Conservation (phyloP, 1,139 yeast species). For the Lodderomyces metapsilosis region DNA sequence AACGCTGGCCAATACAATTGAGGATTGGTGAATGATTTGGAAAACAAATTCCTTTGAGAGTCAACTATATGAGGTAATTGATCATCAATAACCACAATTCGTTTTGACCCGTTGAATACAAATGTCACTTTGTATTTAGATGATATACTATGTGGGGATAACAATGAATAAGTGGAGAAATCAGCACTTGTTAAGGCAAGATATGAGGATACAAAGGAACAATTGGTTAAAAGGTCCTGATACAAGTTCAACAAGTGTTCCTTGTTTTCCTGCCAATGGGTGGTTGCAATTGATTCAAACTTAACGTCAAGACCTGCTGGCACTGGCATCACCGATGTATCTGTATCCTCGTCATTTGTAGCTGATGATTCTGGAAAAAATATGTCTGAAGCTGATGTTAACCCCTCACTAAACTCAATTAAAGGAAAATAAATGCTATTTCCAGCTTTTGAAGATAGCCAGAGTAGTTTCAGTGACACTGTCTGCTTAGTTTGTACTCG, state of each 20-base stretch:
- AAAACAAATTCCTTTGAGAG: constrained; percentile 24
- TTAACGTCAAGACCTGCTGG: constrained; percentile 5
- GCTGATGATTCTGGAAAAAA: constrained; percentile 4
- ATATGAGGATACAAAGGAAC: constrained; percentile 73
- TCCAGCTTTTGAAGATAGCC: constrained; percentile 44
- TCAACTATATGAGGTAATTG: constrained; percentile 30
- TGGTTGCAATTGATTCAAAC: constrained; percentile 15
- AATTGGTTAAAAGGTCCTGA: constrained; percentile 65
- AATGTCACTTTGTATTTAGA: constrained; percentile 36
- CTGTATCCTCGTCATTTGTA: background rate
- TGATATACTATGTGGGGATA: constrained; percentile 27
- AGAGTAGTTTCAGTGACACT: constrained; percentile 27
- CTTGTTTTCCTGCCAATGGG: constrained; percentile 19
- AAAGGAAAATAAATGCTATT: constrained; percentile 37
- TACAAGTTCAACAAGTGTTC: constrained; percentile 27
- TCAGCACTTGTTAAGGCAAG: constrained; percentile 33
- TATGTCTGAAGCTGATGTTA: constrained; percentile 3
- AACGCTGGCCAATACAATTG: constrained; percentile 65
- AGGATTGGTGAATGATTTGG: constrained; percentile 41
- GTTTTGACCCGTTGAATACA: constrained; percentile 56
- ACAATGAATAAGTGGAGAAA: constrained; percentile 12
- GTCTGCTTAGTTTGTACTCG: constrained; percentile 7
- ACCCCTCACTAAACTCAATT: constrained; percentile 15
- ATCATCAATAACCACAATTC: constrained; percentile 54
- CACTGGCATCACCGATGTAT: background rate